These are phyloP conservation scores for Globisporangium nodosum DNA, from an alignment of 352 stramenopile genomes.

Conservation along the genomic window DNA sequence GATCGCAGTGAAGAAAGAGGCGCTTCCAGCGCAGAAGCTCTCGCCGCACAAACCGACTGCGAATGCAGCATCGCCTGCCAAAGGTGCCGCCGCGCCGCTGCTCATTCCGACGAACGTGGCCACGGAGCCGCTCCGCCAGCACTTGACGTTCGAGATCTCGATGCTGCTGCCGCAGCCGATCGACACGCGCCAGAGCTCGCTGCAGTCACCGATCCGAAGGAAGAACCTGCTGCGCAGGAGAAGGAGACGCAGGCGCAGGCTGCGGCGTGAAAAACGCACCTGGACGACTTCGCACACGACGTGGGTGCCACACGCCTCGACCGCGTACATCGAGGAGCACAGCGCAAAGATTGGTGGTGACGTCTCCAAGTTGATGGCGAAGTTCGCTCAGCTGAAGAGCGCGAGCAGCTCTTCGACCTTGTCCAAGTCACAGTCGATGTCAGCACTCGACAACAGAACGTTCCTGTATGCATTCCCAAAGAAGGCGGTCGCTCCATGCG, in stretches of 20 bases:
- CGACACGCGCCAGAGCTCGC: slow-evolving; percentile 37
- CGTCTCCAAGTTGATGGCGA: slow-evolving; percentile 26
- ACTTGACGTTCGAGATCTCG: slow-evolving; percentile 62
- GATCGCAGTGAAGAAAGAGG: slow-evolving; percentile 5
- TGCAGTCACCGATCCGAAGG: slow-evolving; percentile 46
- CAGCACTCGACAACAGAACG: not conserved
- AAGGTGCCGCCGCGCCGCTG: slow-evolving; percentile 1
- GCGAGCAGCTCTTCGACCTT: slow-evolving; percentile 1
- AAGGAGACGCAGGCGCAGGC: slow-evolving; percentile 14
- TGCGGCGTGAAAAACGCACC: slow-evolving; percentile 17
- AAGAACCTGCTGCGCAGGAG: slow-evolving; percentile 28
- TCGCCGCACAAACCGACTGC: slow-evolving; percentile 4
- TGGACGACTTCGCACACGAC: slow-evolving; percentile 34
- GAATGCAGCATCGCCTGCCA: slow-evolving; percentile 1
- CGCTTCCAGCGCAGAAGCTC: not conserved
- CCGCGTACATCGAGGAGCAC: slow-evolving; percentile 39
- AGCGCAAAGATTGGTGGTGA: slow-evolving; percentile 10
- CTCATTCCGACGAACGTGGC: slow-evolving; percentile 20
- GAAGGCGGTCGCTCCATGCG: too few species aligned
- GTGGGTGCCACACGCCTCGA: slow-evolving; percentile 31
- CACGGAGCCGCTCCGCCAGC: slow-evolving; percentile 28
- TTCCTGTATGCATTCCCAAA: slow-evolving; percentile 6
- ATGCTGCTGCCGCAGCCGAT: slow-evolving; percentile 49
- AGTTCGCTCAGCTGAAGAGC: slow-evolving; percentile 28
- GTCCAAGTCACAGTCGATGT: slow-evolving; percentile 1